Evolutionary conservation across 164 flowering plant genomes (phyloP).

Genomic region (Sextonia rubra): DNA sequence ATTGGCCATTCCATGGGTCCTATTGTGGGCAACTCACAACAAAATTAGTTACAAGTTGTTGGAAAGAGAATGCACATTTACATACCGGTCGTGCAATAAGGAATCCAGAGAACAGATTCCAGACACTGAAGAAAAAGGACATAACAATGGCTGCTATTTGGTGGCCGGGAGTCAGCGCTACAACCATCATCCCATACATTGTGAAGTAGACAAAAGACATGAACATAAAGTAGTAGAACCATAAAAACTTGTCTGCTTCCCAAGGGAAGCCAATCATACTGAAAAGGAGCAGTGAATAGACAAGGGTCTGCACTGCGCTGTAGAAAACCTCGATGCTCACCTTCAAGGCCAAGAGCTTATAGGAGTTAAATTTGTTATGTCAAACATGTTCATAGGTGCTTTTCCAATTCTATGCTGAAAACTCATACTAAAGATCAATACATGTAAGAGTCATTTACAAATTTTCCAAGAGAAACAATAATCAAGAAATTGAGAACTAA

Average conservation of each 20-base stretch:
- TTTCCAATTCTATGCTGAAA: background rate
- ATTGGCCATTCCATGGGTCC: too few relatives aligned
- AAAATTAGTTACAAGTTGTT: background rate
- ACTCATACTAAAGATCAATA: background rate
- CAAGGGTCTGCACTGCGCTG: slow-evolving; percentile 37
- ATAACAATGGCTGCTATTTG: slow-evolving; percentile 49
- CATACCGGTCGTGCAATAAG: slow-evolving; percentile 50
- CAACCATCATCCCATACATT: slow-evolving; percentile 55
- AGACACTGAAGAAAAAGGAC: slow-evolving; percentile 56
- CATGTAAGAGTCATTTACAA: background rate
- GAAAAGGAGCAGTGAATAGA: slow-evolving; percentile 43
- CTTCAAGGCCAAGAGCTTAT: slow-evolving; percentile 19
- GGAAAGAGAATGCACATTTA: background rate
- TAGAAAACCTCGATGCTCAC: slow-evolving; percentile 52
- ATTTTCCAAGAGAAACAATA: background rate
- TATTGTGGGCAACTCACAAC: too few relatives aligned
- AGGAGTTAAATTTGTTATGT: background rate
- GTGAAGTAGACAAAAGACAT: slow-evolving; percentile 47
- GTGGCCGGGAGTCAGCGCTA: slow-evolving; percentile 48
- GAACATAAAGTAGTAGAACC: slow-evolving; percentile 48
- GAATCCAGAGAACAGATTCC: slow-evolving; percentile 67
- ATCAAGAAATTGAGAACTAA: background rate
- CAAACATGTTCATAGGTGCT: background rate
- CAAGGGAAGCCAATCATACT: slow-evolving; percentile 53
- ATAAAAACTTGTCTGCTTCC: slow-evolving; percentile 36